Conservation (phyloP, 2,329 filamentous ascomycete species). For the Plectosphaerella cucumerina region DNA sequence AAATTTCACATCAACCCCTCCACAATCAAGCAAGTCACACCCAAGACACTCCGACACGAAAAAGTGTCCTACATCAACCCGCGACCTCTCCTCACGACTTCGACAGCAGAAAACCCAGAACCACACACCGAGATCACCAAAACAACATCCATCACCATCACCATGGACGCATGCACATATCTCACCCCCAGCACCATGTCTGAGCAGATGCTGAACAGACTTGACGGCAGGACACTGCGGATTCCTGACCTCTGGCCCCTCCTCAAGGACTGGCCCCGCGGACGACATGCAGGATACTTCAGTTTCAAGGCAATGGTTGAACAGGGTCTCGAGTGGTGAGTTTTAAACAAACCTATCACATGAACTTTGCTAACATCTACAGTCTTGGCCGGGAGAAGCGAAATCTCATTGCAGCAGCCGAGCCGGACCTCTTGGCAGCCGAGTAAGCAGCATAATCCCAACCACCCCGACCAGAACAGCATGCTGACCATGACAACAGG, state of each 20-base stretch:
- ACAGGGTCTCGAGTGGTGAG: conserved; percentile 1
- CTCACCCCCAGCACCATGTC: background rate
- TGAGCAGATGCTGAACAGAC: background rate
- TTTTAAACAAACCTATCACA: background rate
- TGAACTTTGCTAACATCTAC: background rate
- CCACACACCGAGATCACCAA: background rate
- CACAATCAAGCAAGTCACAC: no score
- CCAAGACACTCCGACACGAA: no score
- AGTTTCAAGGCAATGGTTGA: conserved; percentile 1
- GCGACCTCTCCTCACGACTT: no score
- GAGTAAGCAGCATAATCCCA: conserved; percentile 1
- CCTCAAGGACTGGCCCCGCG: conserved; percentile 6
- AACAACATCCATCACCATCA: background rate
- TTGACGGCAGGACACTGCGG: background rate
- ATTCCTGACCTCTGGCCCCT: background rate
- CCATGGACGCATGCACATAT: background rate
- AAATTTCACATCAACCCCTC: no score
- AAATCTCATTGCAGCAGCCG: conserved; percentile 1
- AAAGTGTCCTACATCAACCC: no score
- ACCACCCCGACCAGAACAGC: background rate
- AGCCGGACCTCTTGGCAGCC: conserved; percentile 8
- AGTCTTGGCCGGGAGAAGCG: background rate
- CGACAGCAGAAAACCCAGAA: no score
- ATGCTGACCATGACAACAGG: conserved; percentile 6
- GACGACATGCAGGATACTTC: background rate